phyloP scores from a whole-genome alignment of 345 rosid species.

The Abelmoschus esculentus region DNA sequence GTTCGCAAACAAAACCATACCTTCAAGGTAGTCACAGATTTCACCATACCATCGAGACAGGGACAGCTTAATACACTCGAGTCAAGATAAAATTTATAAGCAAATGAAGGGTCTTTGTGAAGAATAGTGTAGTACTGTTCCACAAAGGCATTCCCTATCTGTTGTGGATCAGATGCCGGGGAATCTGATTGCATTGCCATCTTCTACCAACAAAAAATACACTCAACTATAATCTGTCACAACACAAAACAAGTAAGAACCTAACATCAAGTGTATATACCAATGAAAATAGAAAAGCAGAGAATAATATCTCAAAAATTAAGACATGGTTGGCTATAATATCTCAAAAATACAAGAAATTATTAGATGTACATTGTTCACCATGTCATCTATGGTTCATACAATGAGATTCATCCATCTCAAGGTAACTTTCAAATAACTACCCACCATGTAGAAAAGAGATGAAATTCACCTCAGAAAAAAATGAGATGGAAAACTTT shows the following conservation, averaged over 20 bases:
- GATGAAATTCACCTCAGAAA: no score
- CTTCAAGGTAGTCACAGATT: conserved; percentile 36
- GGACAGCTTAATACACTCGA: conserved; percentile 48
- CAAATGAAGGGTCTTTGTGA: conserved; percentile 29
- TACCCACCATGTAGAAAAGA: no score
- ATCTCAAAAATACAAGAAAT: no score
- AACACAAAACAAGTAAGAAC: background rate
- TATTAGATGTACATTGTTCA: no score
- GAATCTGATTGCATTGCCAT: background rate
- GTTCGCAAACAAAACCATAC: conserved; percentile 30
- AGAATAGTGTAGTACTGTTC: conserved; percentile 44
- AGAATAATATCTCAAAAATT: background rate
- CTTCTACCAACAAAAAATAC: background rate
- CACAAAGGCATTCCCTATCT: conserved; percentile 58
- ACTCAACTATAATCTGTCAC: background rate
- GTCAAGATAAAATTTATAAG: conserved; percentile 55
- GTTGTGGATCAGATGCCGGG: conserved; percentile 15
- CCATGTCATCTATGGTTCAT: no score
- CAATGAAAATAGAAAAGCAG: background rate
- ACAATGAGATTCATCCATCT: no score
- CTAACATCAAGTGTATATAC: background rate
- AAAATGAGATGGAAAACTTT: no score
- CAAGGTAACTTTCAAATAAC: no score
- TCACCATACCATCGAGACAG: conserved; percentile 36
- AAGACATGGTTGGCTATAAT: background rate